Evolutionary conservation across 768 basidiomycete genomes (phyloP).

Genomic region (Russula olivacea): DNA sequence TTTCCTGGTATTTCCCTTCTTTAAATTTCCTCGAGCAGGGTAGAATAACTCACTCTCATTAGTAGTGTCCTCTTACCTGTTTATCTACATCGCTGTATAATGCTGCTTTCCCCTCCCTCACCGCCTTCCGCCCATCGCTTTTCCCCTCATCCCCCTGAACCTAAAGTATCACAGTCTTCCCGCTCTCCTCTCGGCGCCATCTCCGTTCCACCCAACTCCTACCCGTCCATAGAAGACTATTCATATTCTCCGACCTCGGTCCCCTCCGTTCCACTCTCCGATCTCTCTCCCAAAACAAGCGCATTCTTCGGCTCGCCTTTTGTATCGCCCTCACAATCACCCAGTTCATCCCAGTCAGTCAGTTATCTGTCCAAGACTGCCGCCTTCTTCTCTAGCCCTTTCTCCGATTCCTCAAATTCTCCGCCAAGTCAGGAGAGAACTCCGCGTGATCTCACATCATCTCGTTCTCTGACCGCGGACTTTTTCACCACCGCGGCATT

Average conservation of each 20-base stretch:
- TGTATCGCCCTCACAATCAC: constrained; percentile 1
- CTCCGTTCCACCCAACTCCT: background rate
- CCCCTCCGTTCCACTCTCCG: constrained; percentile 12
- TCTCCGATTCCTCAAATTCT: constrained; percentile 12
- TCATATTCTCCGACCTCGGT: constrained; percentile 11
- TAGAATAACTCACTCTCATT: background rate
- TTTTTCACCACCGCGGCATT: constrained; percentile 15
- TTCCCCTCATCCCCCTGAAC: constrained; percentile 4
- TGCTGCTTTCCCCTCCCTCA: constrained; percentile 23
- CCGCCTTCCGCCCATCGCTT: constrained; percentile 15
- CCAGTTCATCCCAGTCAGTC: constrained; percentile 9
- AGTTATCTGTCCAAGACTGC: constrained; percentile 20
- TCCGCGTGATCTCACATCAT: constrained; percentile 9
- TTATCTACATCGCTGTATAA: constrained; percentile 12
- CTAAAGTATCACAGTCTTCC: constrained; percentile 1
- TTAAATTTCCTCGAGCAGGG: background rate
- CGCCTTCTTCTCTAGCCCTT: constrained; percentile 23
- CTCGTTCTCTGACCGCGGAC: constrained; percentile 22
- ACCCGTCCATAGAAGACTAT: constrained; percentile 6
- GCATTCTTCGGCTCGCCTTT: constrained; percentile 23
- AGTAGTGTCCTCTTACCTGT: background rate
- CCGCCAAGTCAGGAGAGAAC: background rate
- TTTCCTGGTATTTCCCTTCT: background rate
- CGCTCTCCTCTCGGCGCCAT: constrained; percentile 12
- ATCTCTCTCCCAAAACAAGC: constrained; percentile 20